These are phyloP conservation scores for Corymbia calophylla DNA, from an alignment of 441 rosid genomes.

Conservation along the genomic window DNA sequence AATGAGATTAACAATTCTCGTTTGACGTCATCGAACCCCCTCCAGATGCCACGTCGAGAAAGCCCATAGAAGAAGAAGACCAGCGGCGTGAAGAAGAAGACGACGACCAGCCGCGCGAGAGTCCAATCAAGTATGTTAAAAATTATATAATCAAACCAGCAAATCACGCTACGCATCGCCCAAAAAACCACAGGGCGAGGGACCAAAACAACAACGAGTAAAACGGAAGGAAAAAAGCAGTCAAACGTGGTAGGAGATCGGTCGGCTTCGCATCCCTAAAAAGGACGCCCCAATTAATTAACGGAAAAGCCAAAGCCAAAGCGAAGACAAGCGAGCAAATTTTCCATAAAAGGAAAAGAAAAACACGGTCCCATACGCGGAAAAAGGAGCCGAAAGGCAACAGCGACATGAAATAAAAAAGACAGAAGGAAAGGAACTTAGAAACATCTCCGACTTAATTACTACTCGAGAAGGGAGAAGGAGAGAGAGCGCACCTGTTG, in stretches of 20 bases:
- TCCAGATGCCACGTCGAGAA: background rate
- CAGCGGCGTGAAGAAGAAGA: background rate
- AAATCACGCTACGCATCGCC: background rate
- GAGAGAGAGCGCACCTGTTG: conserved; percentile 4
- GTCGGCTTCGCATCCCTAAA: background rate
- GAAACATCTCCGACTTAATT: background rate
- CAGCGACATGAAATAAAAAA: background rate
- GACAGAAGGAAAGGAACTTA: no score
- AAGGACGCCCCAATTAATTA: background rate
- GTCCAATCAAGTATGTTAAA: background rate
- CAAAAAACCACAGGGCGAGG: background rate
- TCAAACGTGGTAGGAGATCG: background rate
- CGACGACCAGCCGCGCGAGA: background rate
- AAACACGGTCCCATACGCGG: background rate
- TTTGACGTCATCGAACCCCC: background rate
- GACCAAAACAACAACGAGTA: no score
- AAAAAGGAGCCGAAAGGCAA: background rate
- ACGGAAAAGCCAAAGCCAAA: background rate
- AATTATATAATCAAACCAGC: background rate
- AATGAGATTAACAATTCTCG: background rate
- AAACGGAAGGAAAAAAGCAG: background rate
- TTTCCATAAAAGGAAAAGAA: background rate
- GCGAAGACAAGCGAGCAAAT: background rate
- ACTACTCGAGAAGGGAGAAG: background rate
- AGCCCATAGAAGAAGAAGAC: background rate